Base-by-base conservation (phyloP, 192 early-diverging fungal species). In the Linderina pennispora region DNA sequence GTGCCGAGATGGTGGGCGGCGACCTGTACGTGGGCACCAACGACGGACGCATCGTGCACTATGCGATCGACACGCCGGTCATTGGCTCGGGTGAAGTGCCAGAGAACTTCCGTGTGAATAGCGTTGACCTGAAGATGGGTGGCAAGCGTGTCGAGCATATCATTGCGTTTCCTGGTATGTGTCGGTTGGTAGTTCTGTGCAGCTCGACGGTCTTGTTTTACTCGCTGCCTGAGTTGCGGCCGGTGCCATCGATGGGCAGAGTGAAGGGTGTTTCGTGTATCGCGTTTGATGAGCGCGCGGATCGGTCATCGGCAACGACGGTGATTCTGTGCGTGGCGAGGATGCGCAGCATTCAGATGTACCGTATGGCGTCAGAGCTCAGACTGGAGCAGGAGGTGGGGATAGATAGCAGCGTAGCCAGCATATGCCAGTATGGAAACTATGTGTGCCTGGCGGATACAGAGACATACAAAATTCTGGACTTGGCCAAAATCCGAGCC, bases 371-470 rank as follows among this genome's bases (percentile, higher is more conserved):
- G 0, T 31, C 39, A 0, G 68, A 64, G 6, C 38, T 72, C 44
- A 26, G 50, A 44, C 53, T 72, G 13, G 68, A 72, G 53, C 61
- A 48, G 10, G 60, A 64, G 28, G 41, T 72, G 6, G 23, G 41
- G 0, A 57, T 64, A 7, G 38, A 21, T 3, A 39, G 38, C 43
- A 64, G 61, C 49, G 62, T 72, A 20, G 68, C 55, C 19, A 53
- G 61, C 14, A 32, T 72, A 23, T 53, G 68, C 50, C 53, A 60
- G 56, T 72, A 72, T 35, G 68, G 68, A 17, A 51, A 45, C 40
- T 64, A 46, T 20, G 53, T 72, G 40, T 72, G 68, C 16, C 36
- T 72, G 48, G 68, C 68, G 1, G 68, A 72, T n/a, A 43, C 51
- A 6, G 56, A 64, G 43, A 59, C 56, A 3, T 72, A 72, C 61